These are phyloP conservation scores for Coemansia sp. DNA, from an alignment of 192 early-diverging fungal species.

Conservation along the genomic window DNA sequence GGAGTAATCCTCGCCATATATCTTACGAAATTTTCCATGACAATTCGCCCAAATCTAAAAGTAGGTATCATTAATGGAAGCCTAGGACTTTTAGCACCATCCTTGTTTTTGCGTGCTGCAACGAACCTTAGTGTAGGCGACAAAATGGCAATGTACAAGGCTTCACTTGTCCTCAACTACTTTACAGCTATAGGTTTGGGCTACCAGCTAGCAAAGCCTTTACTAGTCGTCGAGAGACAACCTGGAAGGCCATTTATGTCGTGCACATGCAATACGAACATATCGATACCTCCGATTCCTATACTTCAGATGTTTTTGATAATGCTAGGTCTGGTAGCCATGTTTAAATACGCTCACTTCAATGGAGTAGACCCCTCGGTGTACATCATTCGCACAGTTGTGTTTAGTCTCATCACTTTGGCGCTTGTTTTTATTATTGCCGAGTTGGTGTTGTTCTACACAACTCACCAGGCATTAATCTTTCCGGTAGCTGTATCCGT, in stretches of 20 bases:
- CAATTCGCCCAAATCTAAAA: not conserved
- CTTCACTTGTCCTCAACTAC: conserved; percentile 13
- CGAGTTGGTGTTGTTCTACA: not conserved
- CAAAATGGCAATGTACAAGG: conserved; percentile 5
- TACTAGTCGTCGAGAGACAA: not conserved
- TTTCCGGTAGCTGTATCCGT: not conserved
- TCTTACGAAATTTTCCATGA: not conserved
- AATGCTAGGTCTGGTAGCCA: not conserved
- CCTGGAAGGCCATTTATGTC: too few species aligned
- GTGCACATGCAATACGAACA: too few species aligned
- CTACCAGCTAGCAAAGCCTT: not conserved
- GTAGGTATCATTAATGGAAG: not conserved
- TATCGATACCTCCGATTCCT: not conserved
- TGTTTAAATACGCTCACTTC: not conserved
- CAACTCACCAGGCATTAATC: too few species aligned
- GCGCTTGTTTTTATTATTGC: not conserved
- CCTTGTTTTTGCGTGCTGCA: conserved; percentile 9
- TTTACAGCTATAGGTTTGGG: not conserved
- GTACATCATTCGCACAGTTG: conserved; percentile 3
- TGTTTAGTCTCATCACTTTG: not conserved
- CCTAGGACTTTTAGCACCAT: not conserved
- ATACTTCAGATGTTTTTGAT: not conserved
- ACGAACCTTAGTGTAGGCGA: not conserved
- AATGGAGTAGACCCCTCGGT: not conserved
- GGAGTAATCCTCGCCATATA: not conserved